A percentile compares a stretch with the other conserved stretches of the same genome.
Conservation (phyloP, 352 stramenopile species). For the Discostella stelligera region DNA sequence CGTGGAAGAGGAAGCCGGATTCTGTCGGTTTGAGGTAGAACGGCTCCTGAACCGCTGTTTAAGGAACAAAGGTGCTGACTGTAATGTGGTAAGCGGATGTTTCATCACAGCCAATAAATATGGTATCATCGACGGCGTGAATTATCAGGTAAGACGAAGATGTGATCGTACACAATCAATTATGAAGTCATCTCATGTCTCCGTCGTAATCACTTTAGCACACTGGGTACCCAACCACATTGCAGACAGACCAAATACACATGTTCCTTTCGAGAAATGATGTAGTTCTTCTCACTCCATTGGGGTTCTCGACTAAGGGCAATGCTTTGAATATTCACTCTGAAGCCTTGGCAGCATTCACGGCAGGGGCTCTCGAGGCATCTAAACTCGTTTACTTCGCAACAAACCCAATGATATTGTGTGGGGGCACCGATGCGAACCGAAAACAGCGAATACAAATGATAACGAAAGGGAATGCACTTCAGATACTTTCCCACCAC, state of each 20-base stretch:
- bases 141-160: constrained; percentile 51
- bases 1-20: constrained; percentile 90
- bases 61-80: constrained; percentile 57
- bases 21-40: constrained; percentile 83
- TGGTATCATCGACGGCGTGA: constrained; percentile 58
- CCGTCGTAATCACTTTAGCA: constrained; percentile 69
- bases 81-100: constrained; percentile 92
- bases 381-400: constrained; percentile 83
- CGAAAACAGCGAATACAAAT: constrained; percentile 56
- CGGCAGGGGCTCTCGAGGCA: constrained; percentile 68
- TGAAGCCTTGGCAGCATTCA: constrained; percentile 73
- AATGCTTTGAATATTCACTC: constrained; percentile 86
- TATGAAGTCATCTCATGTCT: background rate
- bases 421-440: constrained; percentile 51
- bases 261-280: constrained; percentile 87
- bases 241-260: constrained; percentile 89
- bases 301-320: constrained; percentile 90
- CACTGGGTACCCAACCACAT: constrained; percentile 89
- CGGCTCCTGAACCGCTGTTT: constrained; percentile 74
- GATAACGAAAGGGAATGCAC: constrained; percentile 50
- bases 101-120: constrained; percentile 88
- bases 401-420: constrained; percentile 56
- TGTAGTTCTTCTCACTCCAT: constrained; percentile 93
- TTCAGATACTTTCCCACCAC: constrained; percentile 63
- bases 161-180: background rate